A percentile compares a stretch with the other conserved stretches of the same genome.
Conservation (phyloP, 495 filamentous ascomycete genomes). For the Hypomontagnella monticulosa region DNA sequence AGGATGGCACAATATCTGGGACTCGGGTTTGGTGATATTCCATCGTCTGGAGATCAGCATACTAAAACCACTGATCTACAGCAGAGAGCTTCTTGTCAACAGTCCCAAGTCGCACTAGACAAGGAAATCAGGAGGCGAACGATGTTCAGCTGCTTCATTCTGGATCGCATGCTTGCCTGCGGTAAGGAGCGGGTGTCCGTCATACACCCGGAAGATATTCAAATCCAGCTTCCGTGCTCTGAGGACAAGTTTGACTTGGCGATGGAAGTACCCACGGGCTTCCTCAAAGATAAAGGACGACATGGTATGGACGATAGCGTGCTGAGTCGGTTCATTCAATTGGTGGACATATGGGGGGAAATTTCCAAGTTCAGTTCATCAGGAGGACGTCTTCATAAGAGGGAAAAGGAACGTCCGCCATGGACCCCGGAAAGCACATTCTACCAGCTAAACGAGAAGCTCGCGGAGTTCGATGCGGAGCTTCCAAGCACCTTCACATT, state of each 20-base stretch:
- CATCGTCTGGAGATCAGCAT: slow-evolving; percentile 25
- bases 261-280: slow-evolving; percentile 70
- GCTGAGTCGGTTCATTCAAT: slow-evolving; percentile 77
- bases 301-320: slow-evolving; percentile 75
- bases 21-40: slow-evolving; percentile 69
- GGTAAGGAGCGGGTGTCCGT: slow-evolving; percentile 78
- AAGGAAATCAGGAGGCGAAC: slow-evolving; percentile 83
- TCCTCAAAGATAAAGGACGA: slow-evolving; percentile 53
- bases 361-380: slow-evolving; percentile 79
- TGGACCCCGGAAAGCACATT: slow-evolving; percentile 74
- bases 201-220: slow-evolving; percentile 72
- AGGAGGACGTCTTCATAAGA: slow-evolving; percentile 68
- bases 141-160: slow-evolving; percentile 86
- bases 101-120: slow-evolving; percentile 67
- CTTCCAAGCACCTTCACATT: slow-evolving; percentile 77
- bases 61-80: slow-evolving; percentile 55
- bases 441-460: slow-evolving; percentile 64
- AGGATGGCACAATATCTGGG: slow-evolving; percentile 76
- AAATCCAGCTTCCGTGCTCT: slow-evolving; percentile 73
- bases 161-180: slow-evolving; percentile 81
- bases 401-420: slow-evolving; percentile 64
- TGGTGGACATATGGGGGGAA: slow-evolving; percentile 81
- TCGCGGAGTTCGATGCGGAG: slow-evolving; percentile 72
- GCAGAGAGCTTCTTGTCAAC: slow-evolving; percentile 23
- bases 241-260: slow-evolving; percentile 73